Percentiles rank a stretch among this genome's conserved stretches.
Evolutionary conservation across 768 basidiomycete species (phyloP).

Genomic region (Mycena vitilis): DNA sequence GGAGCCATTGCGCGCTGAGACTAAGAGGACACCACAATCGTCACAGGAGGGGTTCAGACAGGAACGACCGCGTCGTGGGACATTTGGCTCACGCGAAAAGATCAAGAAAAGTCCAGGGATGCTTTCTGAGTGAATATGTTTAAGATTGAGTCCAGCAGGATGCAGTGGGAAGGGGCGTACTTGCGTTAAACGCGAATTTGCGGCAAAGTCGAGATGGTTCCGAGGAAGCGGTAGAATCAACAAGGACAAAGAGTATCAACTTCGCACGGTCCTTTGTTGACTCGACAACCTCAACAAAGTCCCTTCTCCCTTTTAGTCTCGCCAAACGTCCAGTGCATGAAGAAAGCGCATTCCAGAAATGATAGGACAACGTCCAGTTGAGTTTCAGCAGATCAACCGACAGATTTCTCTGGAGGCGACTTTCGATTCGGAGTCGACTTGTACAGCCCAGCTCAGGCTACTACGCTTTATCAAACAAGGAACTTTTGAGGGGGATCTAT

Average conservation of each 20-base stretch:
- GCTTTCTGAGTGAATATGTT: neutral
- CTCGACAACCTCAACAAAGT: neutral
- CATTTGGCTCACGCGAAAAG: constrained; percentile 28
- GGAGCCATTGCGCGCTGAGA: constrained; percentile 54
- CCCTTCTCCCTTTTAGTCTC: neutral
- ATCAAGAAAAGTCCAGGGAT: constrained; percentile 20
- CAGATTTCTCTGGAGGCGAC: too few relatives aligned
- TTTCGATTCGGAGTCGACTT: too few relatives aligned
- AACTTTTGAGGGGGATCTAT: too few relatives aligned
- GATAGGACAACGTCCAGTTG: too few relatives aligned
- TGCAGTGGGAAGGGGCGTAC: constrained; percentile 4
- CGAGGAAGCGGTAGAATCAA: constrained; percentile 15
- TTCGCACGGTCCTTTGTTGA: constrained; percentile 1
- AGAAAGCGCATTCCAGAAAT: too few relatives aligned
- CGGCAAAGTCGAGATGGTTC: constrained; percentile 7
- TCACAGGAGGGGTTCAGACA: constrained; percentile 7
- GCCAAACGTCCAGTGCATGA: too few relatives aligned
- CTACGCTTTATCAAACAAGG: too few relatives aligned
- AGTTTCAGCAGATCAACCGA: too few relatives aligned
- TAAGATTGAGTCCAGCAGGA: neutral
- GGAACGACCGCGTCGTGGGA: constrained; percentile 20
- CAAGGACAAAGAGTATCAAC: neutral
- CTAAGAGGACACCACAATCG: neutral
- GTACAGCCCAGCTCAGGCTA: too few relatives aligned
- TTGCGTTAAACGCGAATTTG: constrained; percentile 15